Evolutionary conservation across 306 rosid species (phyloP), one percentile per base, ranked within the genome.

Genomic region (Malus asiatica): DNA sequence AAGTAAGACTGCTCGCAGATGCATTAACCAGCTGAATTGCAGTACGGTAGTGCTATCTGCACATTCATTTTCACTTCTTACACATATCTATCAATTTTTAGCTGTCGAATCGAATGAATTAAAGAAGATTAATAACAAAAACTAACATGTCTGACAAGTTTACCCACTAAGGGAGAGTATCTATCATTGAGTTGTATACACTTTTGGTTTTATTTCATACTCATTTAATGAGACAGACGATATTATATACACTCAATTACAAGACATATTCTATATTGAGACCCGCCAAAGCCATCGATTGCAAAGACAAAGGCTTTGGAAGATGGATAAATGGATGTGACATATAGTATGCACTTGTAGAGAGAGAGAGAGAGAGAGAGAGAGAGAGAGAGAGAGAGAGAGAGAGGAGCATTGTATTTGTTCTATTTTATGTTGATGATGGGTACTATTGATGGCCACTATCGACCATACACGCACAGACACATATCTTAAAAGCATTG

Each of bases 401-500:
- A 48, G 6, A 44, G 30, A 67, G 76, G 76, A 79, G 82, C 30
- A 73, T 22, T 88, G 63, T 53, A 71, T 61, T 77, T 59, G 70
- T 81, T 71, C 58, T 16, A n/a, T 72, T 72, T 83, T 77, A 71
- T 57, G 61, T 57, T 65, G 73, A 74, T 53, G 44, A 19, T 6
- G 68, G 42, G 68, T 63, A 15, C 16, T 11, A 5, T 19, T 5
- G 13, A 29, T 66, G 42, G 42, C 68, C 82, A 76, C 75, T 74
- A 80, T 82, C 25, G 75, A 40, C 86, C 82, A 83, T 72, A 72
- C n/a, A 60, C 8, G 9, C 53, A 83, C 61, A 79, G 40, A 74
- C 70, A 80, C 73, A 60, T 76, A 83, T 83, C 80, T 68, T 55
- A 73, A 87, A 85, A 87, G 91, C 75, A 82, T 76, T 82, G 83